Percentiles rank a stretch among this genome's conserved stretches.
phyloP scores from a whole-genome alignment of 352 stramenopile genomes.

The Phytophthora meadii region DNA sequence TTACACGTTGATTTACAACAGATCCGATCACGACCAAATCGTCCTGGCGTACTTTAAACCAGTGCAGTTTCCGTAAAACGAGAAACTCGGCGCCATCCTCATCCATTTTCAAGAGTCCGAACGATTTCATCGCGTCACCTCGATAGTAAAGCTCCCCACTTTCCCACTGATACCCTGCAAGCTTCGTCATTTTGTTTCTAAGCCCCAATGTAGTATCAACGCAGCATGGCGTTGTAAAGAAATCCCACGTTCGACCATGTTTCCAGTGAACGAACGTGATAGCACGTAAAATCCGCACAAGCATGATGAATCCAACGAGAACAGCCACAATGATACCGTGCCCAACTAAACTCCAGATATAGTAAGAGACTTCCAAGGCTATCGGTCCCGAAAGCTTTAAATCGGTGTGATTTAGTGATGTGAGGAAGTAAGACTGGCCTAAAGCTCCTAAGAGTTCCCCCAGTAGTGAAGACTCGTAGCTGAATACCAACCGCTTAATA shows the following conservation, averaged over 20 bases:
- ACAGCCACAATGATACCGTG: slow-evolving; percentile 8
- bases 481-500: slow-evolving; percentile 7
- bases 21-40: slow-evolving; percentile 22
- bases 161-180: slow-evolving; percentile 20
- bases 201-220: slow-evolving; percentile 16
- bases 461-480: slow-evolving; percentile 5
- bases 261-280: slow-evolving; percentile 17
- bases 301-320: slow-evolving; percentile 9
- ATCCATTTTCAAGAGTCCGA: slow-evolving; percentile 29
- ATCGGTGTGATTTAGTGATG: slow-evolving; percentile 10
- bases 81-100: slow-evolving; percentile 23
- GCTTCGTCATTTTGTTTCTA: slow-evolving; percentile 14
- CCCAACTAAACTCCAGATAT: slow-evolving; percentile 14
- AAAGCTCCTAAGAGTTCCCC: slow-evolving; percentile 1
- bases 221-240: slow-evolving; percentile 16
- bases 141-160: slow-evolving; percentile 12
- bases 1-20: slow-evolving; percentile 6
- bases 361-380: slow-evolving; percentile 10
- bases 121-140: slow-evolving; percentile 17
- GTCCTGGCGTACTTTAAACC: slow-evolving; percentile 13
- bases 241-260: slow-evolving; percentile 1
- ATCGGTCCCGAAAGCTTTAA: neutral
- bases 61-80: slow-evolving; percentile 17
- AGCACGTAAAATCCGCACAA: slow-evolving; percentile 8
- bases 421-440: slow-evolving; percentile 9